phyloP scores from a whole-genome alignment of 2,329 filamentous ascomycete species.

The Claviceps pazoutovae region DNA sequence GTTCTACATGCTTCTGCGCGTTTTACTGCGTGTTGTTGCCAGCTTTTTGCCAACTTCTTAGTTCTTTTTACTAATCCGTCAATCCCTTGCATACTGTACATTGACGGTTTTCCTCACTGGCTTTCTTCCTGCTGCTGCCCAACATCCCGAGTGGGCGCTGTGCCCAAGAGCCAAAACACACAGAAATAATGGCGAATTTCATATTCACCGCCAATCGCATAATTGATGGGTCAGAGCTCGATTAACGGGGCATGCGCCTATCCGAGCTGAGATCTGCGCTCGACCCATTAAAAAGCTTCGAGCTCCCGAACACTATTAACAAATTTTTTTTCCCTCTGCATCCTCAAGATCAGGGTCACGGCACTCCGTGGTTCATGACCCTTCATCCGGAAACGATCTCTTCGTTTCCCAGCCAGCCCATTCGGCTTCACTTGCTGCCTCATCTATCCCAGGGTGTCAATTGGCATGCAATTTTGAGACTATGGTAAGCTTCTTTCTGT shows the following conservation, averaged over 20 bases:
- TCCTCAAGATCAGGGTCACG: neutral
- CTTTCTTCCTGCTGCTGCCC: neutral
- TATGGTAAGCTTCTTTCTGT: conserved; percentile 4
- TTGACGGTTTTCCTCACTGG: too few species aligned
- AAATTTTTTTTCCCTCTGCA: neutral
- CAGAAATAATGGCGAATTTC: neutral
- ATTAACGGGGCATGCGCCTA: conserved; percentile 10
- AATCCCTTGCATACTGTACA: too few species aligned
- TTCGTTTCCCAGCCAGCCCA: too few species aligned
- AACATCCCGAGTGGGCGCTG: too few species aligned
- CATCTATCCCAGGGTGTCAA: too few species aligned
- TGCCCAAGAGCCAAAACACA: too few species aligned
- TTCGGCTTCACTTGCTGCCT: too few species aligned
- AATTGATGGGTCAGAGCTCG: conserved; percentile 13
- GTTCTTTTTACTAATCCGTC: too few species aligned
- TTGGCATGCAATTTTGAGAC: neutral
- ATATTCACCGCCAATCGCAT: conserved; percentile 15
- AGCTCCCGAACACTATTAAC: neutral
- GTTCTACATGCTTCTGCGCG: too few species aligned
- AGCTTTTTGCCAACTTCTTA: too few species aligned
- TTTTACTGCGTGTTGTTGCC: too few species aligned
- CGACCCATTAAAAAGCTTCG: conserved; percentile 1
- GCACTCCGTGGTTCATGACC: neutral
- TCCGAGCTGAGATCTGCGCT: neutral
- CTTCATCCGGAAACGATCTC: neutral